phyloP scores from a whole-genome alignment of 106 monocot genomes.

The Chionographis japonica region DNA sequence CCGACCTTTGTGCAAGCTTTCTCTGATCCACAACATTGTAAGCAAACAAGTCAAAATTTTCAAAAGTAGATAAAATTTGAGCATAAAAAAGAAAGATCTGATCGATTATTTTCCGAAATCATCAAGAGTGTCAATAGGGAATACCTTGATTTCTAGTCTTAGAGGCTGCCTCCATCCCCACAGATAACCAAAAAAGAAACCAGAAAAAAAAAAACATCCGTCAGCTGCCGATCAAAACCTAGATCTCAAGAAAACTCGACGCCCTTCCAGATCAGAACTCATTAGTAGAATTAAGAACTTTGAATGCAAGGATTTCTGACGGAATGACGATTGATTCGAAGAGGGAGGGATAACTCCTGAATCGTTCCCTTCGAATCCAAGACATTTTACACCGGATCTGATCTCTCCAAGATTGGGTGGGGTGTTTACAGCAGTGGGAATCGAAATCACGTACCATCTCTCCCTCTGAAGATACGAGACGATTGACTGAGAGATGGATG shows the following conservation, averaged over 20 bases:
- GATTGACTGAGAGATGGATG: no score
- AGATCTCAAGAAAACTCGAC: conserved; percentile 8
- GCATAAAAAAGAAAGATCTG: not conserved
- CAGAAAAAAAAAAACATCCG: conserved; percentile 8
- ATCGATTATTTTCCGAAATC: not conserved
- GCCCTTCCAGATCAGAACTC: not conserved
- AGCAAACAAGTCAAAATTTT: not conserved
- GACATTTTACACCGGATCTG: no score
- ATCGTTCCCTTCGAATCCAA: no score
- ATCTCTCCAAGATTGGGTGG: no score
- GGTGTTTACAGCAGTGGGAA: no score
- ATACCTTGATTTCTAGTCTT: conserved; percentile 83
- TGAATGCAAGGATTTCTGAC: no score
- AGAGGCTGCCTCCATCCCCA: conserved; percentile 54
- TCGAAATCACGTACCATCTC: no score
- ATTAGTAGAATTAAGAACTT: not conserved
- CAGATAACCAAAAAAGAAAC: conserved; percentile 1
- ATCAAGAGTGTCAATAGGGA: no score
- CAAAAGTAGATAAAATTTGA: not conserved
- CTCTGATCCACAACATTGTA: conserved; percentile 35
- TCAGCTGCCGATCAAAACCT: not conserved
- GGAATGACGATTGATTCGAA: no score
- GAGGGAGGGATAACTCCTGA: no score
- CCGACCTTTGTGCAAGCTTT: conserved; percentile 70
- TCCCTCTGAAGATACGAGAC: no score